Base-by-base conservation (phyloP, 352 stramenopile genomes). In the Phytophthora chlamydospora region DNA sequence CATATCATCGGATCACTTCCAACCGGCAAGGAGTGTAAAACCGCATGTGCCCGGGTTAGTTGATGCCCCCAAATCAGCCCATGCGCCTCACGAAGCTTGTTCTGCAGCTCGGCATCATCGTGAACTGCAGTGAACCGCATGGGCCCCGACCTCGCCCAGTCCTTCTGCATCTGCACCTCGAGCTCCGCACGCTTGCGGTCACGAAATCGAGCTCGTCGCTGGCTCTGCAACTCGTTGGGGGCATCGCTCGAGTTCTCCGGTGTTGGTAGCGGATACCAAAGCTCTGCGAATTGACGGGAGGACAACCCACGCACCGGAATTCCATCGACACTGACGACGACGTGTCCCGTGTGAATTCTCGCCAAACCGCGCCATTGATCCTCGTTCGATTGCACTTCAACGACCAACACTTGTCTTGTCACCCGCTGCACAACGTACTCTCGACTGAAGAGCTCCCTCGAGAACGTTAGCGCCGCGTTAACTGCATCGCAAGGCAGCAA, bases 401-500 rank as follows among this genome's bases (percentile, higher is more conserved):
- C 16, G 27, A 43, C 33, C 38, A 75, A 39, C 9, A 54, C 33
- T 13, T 62, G 17, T 11, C 33, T 42, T 16, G 55, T 52, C 31
- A 73, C 71, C 12, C 66, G 39, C 59, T 71, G 61, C 42, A 83
- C 50, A n/a, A 83, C 74, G 16, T 75, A 72, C 49, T 78, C 52
- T 31, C 68, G 71, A 52, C 67, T 73, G 35, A 77, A 76, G n/a
- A 83, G 65, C 55, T 83, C 74, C 34, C 65, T 63, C 13, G 64
- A 65, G 43, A 80, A 72, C 17, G 33, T 51, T 19, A 83, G 47
- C 3, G 46, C 46, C 0, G 48, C 24, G 29, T 58, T 57, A 13
- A 62, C 56, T 44, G 61, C 50, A 38, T 44, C 33, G 17, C 43
- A 46, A 21, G 44, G 42, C n/a, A 83, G 43, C 24, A 58, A 35